Evolutionary conservation across 352 stramenopile genomes (phyloP).

Genomic region (Pythium rishiriense): DNA sequence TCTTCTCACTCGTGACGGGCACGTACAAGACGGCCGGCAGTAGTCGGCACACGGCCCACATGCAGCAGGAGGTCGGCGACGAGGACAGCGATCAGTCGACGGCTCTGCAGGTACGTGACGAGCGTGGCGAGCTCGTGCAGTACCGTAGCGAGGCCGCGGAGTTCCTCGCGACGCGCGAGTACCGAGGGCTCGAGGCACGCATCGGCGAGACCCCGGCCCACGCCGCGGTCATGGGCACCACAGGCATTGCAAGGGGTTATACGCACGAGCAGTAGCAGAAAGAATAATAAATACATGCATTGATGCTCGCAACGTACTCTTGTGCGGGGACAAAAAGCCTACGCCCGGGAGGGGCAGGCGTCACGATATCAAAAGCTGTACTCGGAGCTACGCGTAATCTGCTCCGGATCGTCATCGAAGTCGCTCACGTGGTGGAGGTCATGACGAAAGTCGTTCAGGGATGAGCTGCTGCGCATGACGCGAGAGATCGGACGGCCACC

Average conservation of each 20-base stretch:
- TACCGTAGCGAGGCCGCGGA: constrained; percentile 78
- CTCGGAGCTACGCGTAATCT: constrained; percentile 29
- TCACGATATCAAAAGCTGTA: constrained; percentile 21
- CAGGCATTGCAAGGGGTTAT: constrained; percentile 79
- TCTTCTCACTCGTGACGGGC: constrained; percentile 81
- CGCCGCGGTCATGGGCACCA: constrained; percentile 68
- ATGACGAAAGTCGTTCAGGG: constrained; percentile 30
- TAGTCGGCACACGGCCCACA: constrained; percentile 18
- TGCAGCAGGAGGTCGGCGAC: constrained; percentile 16
- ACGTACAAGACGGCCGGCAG: constrained; percentile 59
- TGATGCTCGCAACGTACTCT: background rate
- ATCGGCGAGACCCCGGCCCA: constrained; percentile 81
- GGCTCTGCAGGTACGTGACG: constrained; percentile 57
- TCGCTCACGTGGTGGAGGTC: constrained; percentile 27
- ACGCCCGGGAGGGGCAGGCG: background rate
- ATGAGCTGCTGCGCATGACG: constrained; percentile 26
- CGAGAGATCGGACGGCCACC: background rate
- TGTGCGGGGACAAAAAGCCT: background rate
- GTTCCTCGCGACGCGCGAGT: constrained; percentile 71
- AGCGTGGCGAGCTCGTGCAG: constrained; percentile 48
- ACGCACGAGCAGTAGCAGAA: constrained; percentile 46
- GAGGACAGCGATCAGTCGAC: constrained; percentile 36
- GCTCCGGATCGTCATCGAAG: constrained; percentile 13
- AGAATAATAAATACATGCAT: background rate
- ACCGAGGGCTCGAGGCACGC: constrained; percentile 75